Base-by-base conservation (phyloP, 176 grass and related monocot genomes). In the Triticum turgidum region DNA sequence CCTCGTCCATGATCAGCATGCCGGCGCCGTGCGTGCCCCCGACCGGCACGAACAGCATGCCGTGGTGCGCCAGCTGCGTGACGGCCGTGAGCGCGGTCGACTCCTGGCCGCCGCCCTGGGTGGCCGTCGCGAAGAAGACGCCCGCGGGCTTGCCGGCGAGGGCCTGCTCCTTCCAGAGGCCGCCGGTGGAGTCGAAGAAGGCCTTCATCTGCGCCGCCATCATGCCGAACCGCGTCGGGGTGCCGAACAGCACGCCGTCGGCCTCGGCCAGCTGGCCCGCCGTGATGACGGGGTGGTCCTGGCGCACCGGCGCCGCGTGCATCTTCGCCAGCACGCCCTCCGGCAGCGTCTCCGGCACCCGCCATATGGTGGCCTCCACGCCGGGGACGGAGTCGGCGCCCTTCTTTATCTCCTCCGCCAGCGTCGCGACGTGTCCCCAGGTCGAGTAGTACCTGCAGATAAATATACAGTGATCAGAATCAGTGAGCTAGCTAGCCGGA, bases 121-220 rank as follows among this genome's bases (percentile, higher is more conserved):
- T 49, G 47, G 4, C 47, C 44, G 44, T 47, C 44, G 89, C 91
- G 84, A 95, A 89, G 67, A 95, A 95, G 65, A 95, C 89, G 1
- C 94, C 94, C 27, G 91, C 91, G 8, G 94, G 94, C 82, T 95
- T 95, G 7, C 94, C 91, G 18, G 91, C 87, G 21, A 95, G 91
- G 79, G 78, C 2, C 45, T 49, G 12, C 58, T 29, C n/a, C 66
- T 87, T 82, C 91, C 91, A 93, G 52, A 90, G 91, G 1, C 91
- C 88, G 14, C 91, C 91, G 0, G 91, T 93, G 21, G 85, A 80
- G 89, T 93, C 91, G 11, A 93, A 9, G 80, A 93, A 93, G 45
- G 84, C 81, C 88, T 93, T 93, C 80, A 93, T 90, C 79, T 88
- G 84, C 54, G 91, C 84, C 15, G 87, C 85, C 91, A 93, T 93